Evolutionary conservation across 148 eudicot species (phyloP).

Genomic region (Amaranthus cruentus): DNA sequence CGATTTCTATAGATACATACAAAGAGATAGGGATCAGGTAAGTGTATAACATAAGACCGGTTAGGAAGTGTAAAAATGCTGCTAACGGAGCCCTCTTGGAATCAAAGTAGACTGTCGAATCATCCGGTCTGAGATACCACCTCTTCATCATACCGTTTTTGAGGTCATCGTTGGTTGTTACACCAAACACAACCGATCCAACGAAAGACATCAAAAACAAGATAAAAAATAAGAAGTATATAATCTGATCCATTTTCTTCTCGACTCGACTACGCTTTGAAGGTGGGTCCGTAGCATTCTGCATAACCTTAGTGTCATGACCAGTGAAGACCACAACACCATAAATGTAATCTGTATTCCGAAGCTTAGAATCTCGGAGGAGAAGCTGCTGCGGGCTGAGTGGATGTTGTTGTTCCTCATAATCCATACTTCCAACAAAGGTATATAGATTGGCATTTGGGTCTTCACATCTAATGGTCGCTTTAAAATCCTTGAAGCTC

Average conservation of each 20-base stretch:
- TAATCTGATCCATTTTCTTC: conserved; percentile 81
- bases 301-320: conserved; percentile 89
- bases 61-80: conserved; percentile 64
- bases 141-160: conserved; percentile 47
- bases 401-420: conserved; percentile 54
- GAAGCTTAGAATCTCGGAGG: conserved; percentile 78
- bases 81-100: conserved; percentile 54
- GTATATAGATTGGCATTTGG: conserved; percentile 88
- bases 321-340: conserved; percentile 94
- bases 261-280: conserved; percentile 91
- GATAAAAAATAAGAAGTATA: conserved; percentile 62
- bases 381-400: conserved; percentile 84
- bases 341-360: conserved; percentile 77
- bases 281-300: conserved; percentile 86
- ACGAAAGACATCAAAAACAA: conserved; percentile 53
- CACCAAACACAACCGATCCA: conserved; percentile 79
- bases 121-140: conserved; percentile 84
- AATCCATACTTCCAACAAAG: conserved; percentile 82
- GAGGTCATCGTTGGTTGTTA: conserved; percentile 57
- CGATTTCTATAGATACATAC: conserved; percentile 89
- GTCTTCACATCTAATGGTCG: conserved; percentile 81
- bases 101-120: conserved; percentile 45
- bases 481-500: conserved; percentile 51
- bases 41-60: conserved; percentile 71
- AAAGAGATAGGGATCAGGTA: conserved; percentile 89